Conservation (phyloP, 1,284 basidiomycete genomes). For the Fomitopsis pinicola region DNA sequence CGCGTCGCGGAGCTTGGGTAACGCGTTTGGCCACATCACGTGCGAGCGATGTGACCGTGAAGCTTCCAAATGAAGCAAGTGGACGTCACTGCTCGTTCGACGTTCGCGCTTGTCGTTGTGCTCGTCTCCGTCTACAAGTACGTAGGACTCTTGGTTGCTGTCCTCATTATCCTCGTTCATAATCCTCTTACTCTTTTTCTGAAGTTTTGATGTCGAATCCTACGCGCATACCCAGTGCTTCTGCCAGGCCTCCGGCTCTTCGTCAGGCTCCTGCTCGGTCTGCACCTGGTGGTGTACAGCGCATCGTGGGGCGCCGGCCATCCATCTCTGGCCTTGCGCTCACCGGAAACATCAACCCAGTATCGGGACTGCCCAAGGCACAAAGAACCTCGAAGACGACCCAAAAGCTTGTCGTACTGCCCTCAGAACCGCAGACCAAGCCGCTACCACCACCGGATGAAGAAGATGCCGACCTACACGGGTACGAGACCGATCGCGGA, state of each 20-base stretch:
- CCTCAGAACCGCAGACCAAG: constrained; percentile 87
- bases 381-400: constrained; percentile 88
- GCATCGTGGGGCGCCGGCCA: constrained; percentile 18
- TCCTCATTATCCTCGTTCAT: too few species aligned
- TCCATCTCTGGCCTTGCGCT: constrained; percentile 25
- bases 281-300: constrained; percentile 8
- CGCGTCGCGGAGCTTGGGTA: neutral
- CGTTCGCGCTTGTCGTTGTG: too few species aligned
- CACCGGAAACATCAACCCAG: constrained; percentile 19
- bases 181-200: neutral
- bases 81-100: neutral
- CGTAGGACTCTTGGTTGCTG: too few species aligned
- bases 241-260: constrained; percentile 6
- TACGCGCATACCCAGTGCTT: neutral
- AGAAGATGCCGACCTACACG: constrained; percentile 53
- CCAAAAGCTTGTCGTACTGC: constrained; percentile 88
- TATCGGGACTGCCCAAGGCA: constrained; percentile 30
- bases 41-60: neutral
- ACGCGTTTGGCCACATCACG: neutral
- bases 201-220: neutral
- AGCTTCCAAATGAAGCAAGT: neutral
- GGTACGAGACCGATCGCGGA: constrained; percentile 62
- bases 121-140: too few species aligned
- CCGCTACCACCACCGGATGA: constrained; percentile 55
- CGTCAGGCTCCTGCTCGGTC: constrained; percentile 18